Evolutionary conservation across 192 early-diverging fungal species (phyloP).

Genomic region (Entomortierella chlamydospora): DNA sequence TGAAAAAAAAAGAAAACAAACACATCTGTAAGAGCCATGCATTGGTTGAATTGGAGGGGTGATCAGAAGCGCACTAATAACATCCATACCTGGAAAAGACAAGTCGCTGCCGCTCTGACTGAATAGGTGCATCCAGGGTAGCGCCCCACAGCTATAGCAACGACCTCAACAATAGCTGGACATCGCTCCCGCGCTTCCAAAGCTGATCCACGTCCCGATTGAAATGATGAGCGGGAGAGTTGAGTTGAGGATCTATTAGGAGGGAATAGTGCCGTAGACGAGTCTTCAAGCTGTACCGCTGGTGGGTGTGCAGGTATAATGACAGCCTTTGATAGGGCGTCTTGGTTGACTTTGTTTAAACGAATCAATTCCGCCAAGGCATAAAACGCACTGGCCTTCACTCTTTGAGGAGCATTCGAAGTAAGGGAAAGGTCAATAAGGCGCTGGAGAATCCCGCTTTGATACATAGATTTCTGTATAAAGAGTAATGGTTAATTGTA

Average conservation of each 20-base stretch:
- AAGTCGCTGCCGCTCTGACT: slow-evolving; percentile 85
- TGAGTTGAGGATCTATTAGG: slow-evolving; percentile 31
- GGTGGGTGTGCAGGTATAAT: slow-evolving; percentile 68
- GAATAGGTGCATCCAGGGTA: slow-evolving; percentile 63
- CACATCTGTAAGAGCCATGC: too few species aligned
- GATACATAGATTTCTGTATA: slow-evolving; percentile 82
- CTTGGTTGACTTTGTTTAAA: slow-evolving; percentile 80
- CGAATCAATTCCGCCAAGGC: slow-evolving; percentile 89
- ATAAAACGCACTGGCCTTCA: slow-evolving; percentile 85
- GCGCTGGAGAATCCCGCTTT: slow-evolving; percentile 82
- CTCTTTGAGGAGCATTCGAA: slow-evolving; percentile 79
- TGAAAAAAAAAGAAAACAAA: too few species aligned
- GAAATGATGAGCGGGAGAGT: slow-evolving; percentile 31
- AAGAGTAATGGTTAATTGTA: neutral
- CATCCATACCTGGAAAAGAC: slow-evolving; percentile 80
- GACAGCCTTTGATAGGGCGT: slow-evolving; percentile 76
- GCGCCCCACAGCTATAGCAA: slow-evolving; percentile 79
- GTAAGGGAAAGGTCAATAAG: slow-evolving; percentile 85
- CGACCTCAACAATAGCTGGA: slow-evolving; percentile 83
- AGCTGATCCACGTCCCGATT: slow-evolving; percentile 34
- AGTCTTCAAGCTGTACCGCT: slow-evolving; percentile 5
- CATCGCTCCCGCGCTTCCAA: slow-evolving; percentile 64
- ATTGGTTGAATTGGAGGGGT: too few species aligned
- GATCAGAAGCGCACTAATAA: too few species aligned
- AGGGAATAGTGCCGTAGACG: slow-evolving; percentile 1